phyloP scores from a whole-genome alignment of 1,284 basidiomycete genomes.

The Rugosomyces carneus region DNA sequence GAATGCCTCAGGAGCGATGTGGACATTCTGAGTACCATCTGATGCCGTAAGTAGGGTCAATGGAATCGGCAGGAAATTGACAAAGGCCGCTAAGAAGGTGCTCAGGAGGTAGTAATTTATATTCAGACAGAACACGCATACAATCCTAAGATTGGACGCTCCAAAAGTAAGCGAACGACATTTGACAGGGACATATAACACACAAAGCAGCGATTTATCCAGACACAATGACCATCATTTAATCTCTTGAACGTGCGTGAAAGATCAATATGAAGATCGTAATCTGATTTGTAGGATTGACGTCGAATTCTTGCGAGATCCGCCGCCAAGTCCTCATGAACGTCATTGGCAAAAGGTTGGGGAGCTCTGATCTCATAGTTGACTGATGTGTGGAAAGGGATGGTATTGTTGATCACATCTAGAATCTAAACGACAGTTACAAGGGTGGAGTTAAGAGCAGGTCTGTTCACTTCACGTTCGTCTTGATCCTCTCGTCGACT shows the following conservation, averaged over 20 bases:
- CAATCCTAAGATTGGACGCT: conserved; percentile 36
- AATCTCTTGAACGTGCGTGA: conserved; percentile 49
- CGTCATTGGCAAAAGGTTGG: conserved; percentile 33
- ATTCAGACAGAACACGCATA: conserved; percentile 22
- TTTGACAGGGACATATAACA: conserved; percentile 1
- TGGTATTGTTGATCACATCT: conserved; percentile 51
- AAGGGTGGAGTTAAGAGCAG: neutral
- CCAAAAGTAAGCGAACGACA: conserved; percentile 11
- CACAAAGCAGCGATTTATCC: conserved; percentile 32
- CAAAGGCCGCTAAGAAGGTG: conserved; percentile 33
- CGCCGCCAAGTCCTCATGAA: conserved; percentile 53
- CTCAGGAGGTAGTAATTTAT: neutral
- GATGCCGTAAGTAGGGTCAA: conserved; percentile 43
- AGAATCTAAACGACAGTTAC: conserved; percentile 36
- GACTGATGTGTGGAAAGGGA: conserved; percentile 57
- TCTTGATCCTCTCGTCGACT: conserved; percentile 29
- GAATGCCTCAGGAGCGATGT: conserved; percentile 58
- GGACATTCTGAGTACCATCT: conserved; percentile 41
- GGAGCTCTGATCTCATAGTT: conserved; percentile 46
- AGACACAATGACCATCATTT: conserved; percentile 43
- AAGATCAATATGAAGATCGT: conserved; percentile 51
- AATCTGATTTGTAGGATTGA: conserved; percentile 44
- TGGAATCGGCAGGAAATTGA: conserved; percentile 51
- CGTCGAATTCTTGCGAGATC: conserved; percentile 46
- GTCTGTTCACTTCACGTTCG: conserved; percentile 27